Percentiles rank a stretch among this genome's conserved stretches.
These are phyloP conservation scores for Erysimum pusillum DNA, from an alignment of 441 rosid genomes.

Conservation along the genomic window DNA sequence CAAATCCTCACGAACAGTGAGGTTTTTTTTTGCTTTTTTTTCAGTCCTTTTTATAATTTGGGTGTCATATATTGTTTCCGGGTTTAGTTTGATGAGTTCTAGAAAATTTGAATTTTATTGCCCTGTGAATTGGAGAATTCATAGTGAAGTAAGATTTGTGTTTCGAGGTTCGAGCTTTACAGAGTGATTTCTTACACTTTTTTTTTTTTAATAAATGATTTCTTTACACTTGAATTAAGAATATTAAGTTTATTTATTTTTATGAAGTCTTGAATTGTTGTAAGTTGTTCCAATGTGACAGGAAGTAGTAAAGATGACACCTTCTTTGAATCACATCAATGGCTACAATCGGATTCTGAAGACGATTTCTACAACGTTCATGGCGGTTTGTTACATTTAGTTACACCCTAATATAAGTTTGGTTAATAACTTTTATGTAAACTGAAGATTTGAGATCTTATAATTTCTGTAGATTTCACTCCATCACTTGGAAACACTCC, in stretches of 20 bases:
- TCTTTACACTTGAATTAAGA: too few species aligned
- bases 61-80: not conserved
- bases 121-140: constrained; percentile 18
- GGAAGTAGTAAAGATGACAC: constrained; percentile 85
- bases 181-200: too few species aligned
- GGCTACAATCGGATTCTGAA: constrained; percentile 82
- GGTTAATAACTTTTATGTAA: not conserved
- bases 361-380: constrained; percentile 85
- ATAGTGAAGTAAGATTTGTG: constrained; percentile 30
- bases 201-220: too few species aligned
- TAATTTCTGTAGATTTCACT: constrained; percentile 65
- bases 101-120: not conserved
- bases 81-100: constrained; percentile 15
- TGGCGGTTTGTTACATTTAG: constrained; percentile 62
- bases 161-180: constrained; percentile 15
- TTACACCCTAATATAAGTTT: not conserved
- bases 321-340: constrained; percentile 75
- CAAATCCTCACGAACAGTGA: not conserved
- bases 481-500: constrained; percentile 73
- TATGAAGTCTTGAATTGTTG: constrained; percentile 12
- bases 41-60: not conserved
- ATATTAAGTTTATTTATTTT: not conserved
- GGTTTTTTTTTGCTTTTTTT: too few species aligned
- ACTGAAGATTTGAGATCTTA: not conserved
- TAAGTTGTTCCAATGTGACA: constrained; percentile 37